Base-by-base conservation (phyloP, 345 rosid genomes). In the Trapa incisa region DNA sequence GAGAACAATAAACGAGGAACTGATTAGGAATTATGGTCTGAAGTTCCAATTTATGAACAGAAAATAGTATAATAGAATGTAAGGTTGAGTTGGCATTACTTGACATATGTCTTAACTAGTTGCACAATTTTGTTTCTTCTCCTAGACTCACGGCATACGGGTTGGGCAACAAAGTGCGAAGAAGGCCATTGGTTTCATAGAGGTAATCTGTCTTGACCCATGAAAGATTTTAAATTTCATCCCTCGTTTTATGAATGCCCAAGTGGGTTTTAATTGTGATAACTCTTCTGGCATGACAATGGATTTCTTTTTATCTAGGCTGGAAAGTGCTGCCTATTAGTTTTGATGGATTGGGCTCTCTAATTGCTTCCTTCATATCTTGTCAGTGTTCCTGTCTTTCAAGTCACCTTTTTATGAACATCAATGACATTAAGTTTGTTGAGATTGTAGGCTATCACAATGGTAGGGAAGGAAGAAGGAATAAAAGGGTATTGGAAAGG, bases 401-500 rank as follows among this genome's bases (percentile, higher is more conserved):
- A 58, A 32, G 63, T 58, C 38, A 3, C 37, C 61, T 32, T 58
- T 58, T 10, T 35, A 9, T 58, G 37, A 58, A 58, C 38, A 35
- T 32, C 16, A 58, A 11, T 58, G 37, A 1, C 63, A 58, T 7
- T 15, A 9, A 2, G 16, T 66, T 17, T n/a, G 29, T 14, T 47
- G 61, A 69, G 67, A 22, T 15, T 80, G 68, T 76, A 94, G 97
- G 99, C 99, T 39, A 80, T 87, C 22, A 66, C 82, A 61, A 53
- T 86, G 81, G 85, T 91, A 73, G 91, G 87, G 53, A 89, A 91
- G 79, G 96, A 94, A 71, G 96, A 87, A 76, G 99, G 99, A 66
- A 48, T 94, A 22, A 94, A 87, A 80, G 97, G 99, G 29, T 94
- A 89, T 64, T 89, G 99, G 99, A 94, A 94, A 71, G 99, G 97